Conservation (phyloP, 2,329 filamentous ascomycete species). For the Diaporthe velutina region DNA sequence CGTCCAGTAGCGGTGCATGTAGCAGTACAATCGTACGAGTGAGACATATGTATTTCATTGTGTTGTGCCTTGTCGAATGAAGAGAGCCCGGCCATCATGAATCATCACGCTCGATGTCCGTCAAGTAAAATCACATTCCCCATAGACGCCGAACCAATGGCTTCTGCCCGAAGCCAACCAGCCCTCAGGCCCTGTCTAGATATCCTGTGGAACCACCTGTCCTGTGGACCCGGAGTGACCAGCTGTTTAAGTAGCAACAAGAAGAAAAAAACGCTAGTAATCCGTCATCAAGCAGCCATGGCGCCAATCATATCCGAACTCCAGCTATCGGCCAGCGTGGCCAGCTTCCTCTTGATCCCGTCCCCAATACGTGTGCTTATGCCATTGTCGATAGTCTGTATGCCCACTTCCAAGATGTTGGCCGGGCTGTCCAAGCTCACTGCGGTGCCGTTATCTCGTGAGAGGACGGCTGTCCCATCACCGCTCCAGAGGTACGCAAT, state of each 20-base stretch:
- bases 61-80: not conserved
- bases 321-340: slow-evolving; percentile 55
- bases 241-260: not conserved
- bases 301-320: slow-evolving; percentile 44
- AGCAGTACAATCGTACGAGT: not conserved
- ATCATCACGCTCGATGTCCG: slow-evolving; percentile 7
- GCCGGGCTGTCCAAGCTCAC: slow-evolving; percentile 53
- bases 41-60: slow-evolving; percentile 4
- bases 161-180: slow-evolving; percentile 20
- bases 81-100: slow-evolving; percentile 8
- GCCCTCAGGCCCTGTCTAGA: slow-evolving; percentile 14
- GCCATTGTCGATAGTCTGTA: slow-evolving; percentile 55
- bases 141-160: slow-evolving; percentile 25
- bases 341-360: slow-evolving; percentile 60
- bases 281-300: not conserved
- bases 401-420: slow-evolving; percentile 56
- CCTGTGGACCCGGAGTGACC: not conserved
- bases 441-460: slow-evolving; percentile 48
- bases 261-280: not conserved
- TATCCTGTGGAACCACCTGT: slow-evolving; percentile 10
- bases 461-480: slow-evolving; percentile 53
- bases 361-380: slow-evolving; percentile 58
- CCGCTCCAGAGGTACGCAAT: slow-evolving; percentile 55
- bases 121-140: not conserved
- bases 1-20: not conserved